These are phyloP conservation scores for Wickerhamiella domercqiae DNA, from an alignment of 805 yeast species.

Conservation along the genomic window DNA sequence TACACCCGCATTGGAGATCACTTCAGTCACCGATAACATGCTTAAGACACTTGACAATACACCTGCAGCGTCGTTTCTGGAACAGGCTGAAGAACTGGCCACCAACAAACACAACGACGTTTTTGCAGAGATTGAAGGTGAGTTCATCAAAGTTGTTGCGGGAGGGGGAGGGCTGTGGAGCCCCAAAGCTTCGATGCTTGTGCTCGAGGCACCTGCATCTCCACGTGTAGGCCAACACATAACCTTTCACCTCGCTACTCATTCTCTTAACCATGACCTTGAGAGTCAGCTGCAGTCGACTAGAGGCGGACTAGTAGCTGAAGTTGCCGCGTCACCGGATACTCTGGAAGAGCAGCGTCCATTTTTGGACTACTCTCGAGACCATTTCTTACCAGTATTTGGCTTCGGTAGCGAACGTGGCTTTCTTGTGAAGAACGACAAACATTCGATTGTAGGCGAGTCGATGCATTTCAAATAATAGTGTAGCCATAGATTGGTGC, in stretches of 20 bases:
- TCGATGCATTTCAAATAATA: slow-evolving; percentile 5
- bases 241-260: slow-evolving; percentile 25
- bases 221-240: slow-evolving; percentile 32
- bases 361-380: slow-evolving; percentile 7
- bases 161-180: slow-evolving; percentile 78
- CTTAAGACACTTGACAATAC: slow-evolving; percentile 38
- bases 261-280: slow-evolving; percentile 8
- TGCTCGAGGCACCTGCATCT: slow-evolving; percentile 42
- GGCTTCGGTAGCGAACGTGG: slow-evolving; percentile 23
- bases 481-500: no score
- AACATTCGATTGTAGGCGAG: slow-evolving; percentile 21
- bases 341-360: slow-evolving; percentile 12
- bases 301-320: slow-evolving; percentile 14
- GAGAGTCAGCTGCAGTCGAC: slow-evolving; percentile 13
- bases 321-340: slow-evolving; percentile 20
- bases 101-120: slow-evolving; percentile 13
- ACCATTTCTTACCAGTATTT: slow-evolving; percentile 17
- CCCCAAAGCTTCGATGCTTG: slow-evolving; percentile 49
- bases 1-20: slow-evolving; percentile 26
- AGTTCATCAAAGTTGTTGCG: slow-evolving; percentile 41
- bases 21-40: slow-evolving; percentile 41
- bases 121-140: slow-evolving; percentile 17
- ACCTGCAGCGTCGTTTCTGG: slow-evolving; percentile 45
- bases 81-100: slow-evolving; percentile 19
- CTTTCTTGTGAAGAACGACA: slow-evolving; percentile 18